Base-by-base conservation (phyloP, 352 stramenopile species). In the Phytophthora hibernalis region DNA sequence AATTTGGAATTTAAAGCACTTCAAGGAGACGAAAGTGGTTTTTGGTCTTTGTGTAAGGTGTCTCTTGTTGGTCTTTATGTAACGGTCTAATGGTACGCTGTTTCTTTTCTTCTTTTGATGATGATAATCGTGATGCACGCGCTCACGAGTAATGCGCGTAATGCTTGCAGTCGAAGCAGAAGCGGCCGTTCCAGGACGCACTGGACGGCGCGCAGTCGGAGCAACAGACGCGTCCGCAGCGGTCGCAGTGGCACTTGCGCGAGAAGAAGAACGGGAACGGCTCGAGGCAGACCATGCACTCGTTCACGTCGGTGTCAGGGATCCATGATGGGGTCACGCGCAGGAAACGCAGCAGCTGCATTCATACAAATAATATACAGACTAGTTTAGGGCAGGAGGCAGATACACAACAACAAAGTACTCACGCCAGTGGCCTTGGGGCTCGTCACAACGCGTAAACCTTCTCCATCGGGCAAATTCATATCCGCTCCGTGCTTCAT, bases 131-230 rank as follows among this genome's bases (percentile, higher is more conserved):
- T 21, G 37, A 61, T 63, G 50, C 10, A 37, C 33, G 54, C 35
- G 18, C 45, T 72, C 75, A 83, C 20, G 54, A 67, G 21, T 80
- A 70, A 56, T 89, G 80, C 35, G 87, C 74, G 61, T 89, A 90
- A 67, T 90, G 82, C 37, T 89, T 89, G 70, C 83, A 92, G 73
- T 92, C 81, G 26, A 92, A 92, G 66, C 83, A 92, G 49, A 87
- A 90, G 37, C 76, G 79, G 24, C 82, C 83, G 30, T 90, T 89
- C 83, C 83, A 91, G 16, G 81, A 85, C 30, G 82, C 88, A 43
- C 77, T 90, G 16, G 80, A 78, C 0, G 78, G 82, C 21, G 80
- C 85, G 59, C 85, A 94, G 51, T 91, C 82, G 3, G 85, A 87
- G 61, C 86, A 94, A 64, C 86, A 90, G n/a, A 94, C 72, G 24